These are phyloP conservation scores for Silene noctiflora DNA, from an alignment of 179 eudicot genomes.

Conservation along the genomic window DNA sequence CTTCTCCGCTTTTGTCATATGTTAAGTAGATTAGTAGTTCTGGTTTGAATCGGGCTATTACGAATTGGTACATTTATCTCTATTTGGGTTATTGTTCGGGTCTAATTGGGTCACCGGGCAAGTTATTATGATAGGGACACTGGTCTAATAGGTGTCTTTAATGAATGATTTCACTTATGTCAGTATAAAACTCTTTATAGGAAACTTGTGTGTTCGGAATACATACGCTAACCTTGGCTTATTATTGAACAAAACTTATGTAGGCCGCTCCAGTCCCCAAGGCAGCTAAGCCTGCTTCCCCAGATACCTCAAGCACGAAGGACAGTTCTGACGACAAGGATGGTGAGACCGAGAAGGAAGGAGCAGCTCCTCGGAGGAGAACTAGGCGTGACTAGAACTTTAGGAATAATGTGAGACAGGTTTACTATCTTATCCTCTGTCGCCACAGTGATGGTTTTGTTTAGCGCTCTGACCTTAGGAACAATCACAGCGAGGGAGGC, in stretches of 20 bases:
- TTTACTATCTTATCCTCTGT: background rate
- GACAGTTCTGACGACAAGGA: conserved; percentile 43
- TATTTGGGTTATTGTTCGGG: background rate
- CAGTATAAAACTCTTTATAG: no score
- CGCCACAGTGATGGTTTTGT: background rate
- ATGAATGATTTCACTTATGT: no score
- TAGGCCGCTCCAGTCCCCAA: conserved; percentile 39
- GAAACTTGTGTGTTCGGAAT: background rate
- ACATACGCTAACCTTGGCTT: background rate
- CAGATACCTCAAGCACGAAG: conserved; percentile 40
- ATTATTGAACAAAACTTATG: conserved; percentile 6
- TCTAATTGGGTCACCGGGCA: background rate
- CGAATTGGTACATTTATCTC: background rate
- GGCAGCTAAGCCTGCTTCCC: conserved; percentile 36
- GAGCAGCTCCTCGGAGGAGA: conserved; percentile 60
- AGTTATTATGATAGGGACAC: background rate
- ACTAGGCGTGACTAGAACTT: conserved; percentile 51
- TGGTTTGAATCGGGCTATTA: no score
- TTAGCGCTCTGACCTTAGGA: background rate
- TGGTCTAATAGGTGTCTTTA: background rate
- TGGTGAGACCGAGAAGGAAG: conserved; percentile 41
- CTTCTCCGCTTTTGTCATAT: background rate
- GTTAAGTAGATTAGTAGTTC: background rate
- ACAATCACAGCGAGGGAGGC: background rate
- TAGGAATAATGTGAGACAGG: background rate